Percentiles rank a stretch among this genome's conserved stretches.
phyloP scores from a whole-genome alignment of 2,329 filamentous ascomycete genomes.

The Apiospora hydei region DNA sequence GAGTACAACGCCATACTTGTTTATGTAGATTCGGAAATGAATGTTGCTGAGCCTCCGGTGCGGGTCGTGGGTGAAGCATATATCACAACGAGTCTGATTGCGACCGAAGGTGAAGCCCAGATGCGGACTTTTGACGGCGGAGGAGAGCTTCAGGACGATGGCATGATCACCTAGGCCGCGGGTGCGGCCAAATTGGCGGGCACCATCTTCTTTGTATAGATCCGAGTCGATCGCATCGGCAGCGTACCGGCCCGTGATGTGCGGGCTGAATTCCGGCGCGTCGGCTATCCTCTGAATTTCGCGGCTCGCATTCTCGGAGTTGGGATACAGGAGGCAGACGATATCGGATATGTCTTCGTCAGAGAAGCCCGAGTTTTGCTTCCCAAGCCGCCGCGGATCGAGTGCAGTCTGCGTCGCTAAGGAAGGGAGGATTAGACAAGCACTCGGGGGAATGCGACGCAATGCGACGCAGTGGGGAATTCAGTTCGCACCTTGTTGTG shows the following conservation, averaged over 20 bases:
- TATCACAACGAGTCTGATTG: slow-evolving; percentile 74
- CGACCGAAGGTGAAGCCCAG: slow-evolving; percentile 89
- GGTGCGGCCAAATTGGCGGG: slow-evolving; percentile 58
- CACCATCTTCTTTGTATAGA: slow-evolving; percentile 58
- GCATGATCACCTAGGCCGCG: slow-evolving; percentile 66
- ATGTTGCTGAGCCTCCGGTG: slow-evolving; percentile 84
- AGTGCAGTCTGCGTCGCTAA: slow-evolving; percentile 79
- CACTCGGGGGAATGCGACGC: slow-evolving; percentile 2
- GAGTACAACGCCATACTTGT: slow-evolving; percentile 86
- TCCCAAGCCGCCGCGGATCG: slow-evolving; percentile 80
- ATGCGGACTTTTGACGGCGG: slow-evolving; percentile 69
- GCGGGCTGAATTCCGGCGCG: slow-evolving; percentile 50
- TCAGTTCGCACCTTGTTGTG: slow-evolving; percentile 22
- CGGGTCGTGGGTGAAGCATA: slow-evolving; percentile 71
- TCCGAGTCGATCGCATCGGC: slow-evolving; percentile 60
- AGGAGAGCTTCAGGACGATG: slow-evolving; percentile 82
- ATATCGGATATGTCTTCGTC: slow-evolving; percentile 88
- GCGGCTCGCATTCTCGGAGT: slow-evolving; percentile 73
- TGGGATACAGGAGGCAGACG: slow-evolving; percentile 85
- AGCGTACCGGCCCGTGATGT: slow-evolving; percentile 58
- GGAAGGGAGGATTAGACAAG: slow-evolving; percentile 23
- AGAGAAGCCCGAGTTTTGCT: slow-evolving; percentile 82
- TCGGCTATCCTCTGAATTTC: slow-evolving; percentile 66
- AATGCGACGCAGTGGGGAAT: slow-evolving; percentile 7
- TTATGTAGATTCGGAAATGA: slow-evolving; percentile 96